These are phyloP conservation scores for Thamnidium elegans DNA, from an alignment of 192 early-diverging fungal species.

Conservation along the genomic window DNA sequence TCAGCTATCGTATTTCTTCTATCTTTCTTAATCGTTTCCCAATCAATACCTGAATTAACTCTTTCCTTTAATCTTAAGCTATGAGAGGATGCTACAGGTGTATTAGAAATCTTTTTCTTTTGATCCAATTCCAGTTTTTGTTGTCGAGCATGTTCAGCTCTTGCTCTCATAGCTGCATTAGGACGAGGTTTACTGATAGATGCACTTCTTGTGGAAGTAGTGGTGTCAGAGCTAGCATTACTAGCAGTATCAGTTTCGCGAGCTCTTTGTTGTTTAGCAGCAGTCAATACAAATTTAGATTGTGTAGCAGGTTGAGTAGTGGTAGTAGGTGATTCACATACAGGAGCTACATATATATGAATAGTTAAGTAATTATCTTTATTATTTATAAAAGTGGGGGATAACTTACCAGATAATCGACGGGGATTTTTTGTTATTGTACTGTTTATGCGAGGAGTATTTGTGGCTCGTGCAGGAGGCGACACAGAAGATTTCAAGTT, in stretches of 20 bases:
- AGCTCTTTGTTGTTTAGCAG: too few relatives aligned
- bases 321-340: too few relatives aligned
- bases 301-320: too few relatives aligned
- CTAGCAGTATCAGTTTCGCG: too few relatives aligned
- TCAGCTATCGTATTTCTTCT: slow-evolving; percentile 16
- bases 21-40: slow-evolving; percentile 18
- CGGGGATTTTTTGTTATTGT: not conserved
- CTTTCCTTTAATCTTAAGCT: slow-evolving; percentile 13
- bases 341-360: not conserved
- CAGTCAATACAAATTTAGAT: too few relatives aligned
- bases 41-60: slow-evolving; percentile 18
- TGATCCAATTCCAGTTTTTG: slow-evolving; percentile 25
- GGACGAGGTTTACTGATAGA: slow-evolving; percentile 11
- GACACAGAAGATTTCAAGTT: not conserved
- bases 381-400: not conserved
- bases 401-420: not conserved
- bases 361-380: not conserved
- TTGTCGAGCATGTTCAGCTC: slow-evolving; percentile 24
- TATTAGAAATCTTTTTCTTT: slow-evolving; percentile 3
- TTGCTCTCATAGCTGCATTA: slow-evolving; percentile 25
- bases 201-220: too few relatives aligned
- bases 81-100: not conserved
- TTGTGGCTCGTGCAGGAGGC: not conserved
- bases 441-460: too few relatives aligned
- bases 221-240: too few relatives aligned